These are phyloP conservation scores for Carex scoparia DNA, from an alignment of 176 grass and related monocot species.

Conservation along the genomic window DNA sequence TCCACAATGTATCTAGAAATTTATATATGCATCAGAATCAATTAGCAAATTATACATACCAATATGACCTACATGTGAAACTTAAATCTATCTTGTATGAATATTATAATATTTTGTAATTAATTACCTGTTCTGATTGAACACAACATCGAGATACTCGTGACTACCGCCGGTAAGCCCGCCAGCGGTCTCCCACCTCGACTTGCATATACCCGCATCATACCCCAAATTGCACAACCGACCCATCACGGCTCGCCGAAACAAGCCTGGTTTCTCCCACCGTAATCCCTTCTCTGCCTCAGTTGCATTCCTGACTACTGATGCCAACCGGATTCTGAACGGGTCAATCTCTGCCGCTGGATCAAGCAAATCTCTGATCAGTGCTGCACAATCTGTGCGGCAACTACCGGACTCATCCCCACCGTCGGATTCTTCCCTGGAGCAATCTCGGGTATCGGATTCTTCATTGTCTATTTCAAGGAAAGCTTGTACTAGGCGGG, in stretches of 20 bases:
- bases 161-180: slow-evolving; percentile 51
- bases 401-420: slow-evolving; percentile 3
- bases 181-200: slow-evolving; percentile 53
- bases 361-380: slow-evolving; percentile 48
- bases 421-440: not conserved
- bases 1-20: slow-evolving; percentile 88
- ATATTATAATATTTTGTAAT: not conserved
- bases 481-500: slow-evolving; percentile 70
- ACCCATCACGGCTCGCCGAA: slow-evolving; percentile 48
- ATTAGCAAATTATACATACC: not conserved
- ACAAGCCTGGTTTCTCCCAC: slow-evolving; percentile 25
- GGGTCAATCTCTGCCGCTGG: slow-evolving; percentile 36
- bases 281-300: slow-evolving; percentile 32
- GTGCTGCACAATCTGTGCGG: slow-evolving; percentile 16
- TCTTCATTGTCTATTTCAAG: slow-evolving; percentile 44
- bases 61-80: not conserved
- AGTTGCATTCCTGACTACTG: slow-evolving; percentile 30
- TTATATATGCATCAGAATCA: not conserved
- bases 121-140: not conserved
- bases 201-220: slow-evolving; percentile 78
- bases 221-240: slow-evolving; percentile 47
- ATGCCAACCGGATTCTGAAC: slow-evolving; percentile 53
- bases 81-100: not conserved
- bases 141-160: slow-evolving; percentile 92
- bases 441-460: slow-evolving; percentile 5